Evolutionary conservation across 1,139 yeast species (phyloP).

Genomic region (Candida albicans): DNA sequence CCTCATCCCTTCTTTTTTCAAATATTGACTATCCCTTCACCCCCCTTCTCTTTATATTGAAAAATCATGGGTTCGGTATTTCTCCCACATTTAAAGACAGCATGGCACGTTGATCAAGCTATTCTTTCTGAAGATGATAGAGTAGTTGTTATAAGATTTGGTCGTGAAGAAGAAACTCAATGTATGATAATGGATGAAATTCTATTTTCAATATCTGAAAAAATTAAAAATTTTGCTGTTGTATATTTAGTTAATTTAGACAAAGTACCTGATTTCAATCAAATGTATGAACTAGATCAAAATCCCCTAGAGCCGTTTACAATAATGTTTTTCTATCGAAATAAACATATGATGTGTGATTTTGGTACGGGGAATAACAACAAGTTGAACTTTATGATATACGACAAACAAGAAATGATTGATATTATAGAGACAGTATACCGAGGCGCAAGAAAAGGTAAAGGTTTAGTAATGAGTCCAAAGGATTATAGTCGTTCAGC

Average conservation of each 20-base stretch:
- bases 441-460: conserved; percentile 89
- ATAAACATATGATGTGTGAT: conserved; percentile 97
- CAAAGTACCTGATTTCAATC: conserved; percentile 87
- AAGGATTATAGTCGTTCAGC: conserved; percentile 50
- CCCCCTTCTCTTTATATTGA: background rate
- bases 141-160: conserved; percentile 84
- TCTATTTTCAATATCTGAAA: conserved; percentile 75
- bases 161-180: conserved; percentile 71
- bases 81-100: conserved; percentile 82
- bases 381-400: conserved; percentile 77
- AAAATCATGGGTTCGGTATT: conserved; percentile 76
- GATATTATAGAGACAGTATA: conserved; percentile 89
- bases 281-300: conserved; percentile 80
- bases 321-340: conserved; percentile 88
- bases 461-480: conserved; percentile 89
- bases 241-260: conserved; percentile 86
- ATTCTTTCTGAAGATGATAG: conserved; percentile 82
- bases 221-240: conserved; percentile 84
- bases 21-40: background rate
- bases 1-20: background rate
- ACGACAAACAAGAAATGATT: conserved; percentile 84
- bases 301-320: conserved; percentile 67
- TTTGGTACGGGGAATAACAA: conserved; percentile 98
- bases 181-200: conserved; percentile 93
- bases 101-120: conserved; percentile 97